Percentiles rank a stretch among this genome's conserved stretches.
phyloP scores from a whole-genome alignment of 306 rosid genomes.

The Cercis canadensis region DNA sequence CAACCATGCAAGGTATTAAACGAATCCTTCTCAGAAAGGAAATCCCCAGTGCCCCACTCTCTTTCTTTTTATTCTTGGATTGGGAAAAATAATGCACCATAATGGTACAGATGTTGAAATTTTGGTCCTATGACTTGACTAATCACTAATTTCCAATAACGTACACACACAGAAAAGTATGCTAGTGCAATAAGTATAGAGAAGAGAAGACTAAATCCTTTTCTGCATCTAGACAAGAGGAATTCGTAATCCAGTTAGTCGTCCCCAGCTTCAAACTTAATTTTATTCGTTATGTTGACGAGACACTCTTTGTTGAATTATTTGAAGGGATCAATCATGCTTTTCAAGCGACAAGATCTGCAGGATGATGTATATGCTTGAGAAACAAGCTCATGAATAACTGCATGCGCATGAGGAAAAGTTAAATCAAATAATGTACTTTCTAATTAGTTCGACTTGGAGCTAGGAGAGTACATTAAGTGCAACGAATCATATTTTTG shows the following conservation, averaged over 20 bases:
- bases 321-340: slow-evolving; percentile 18
- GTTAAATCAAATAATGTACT: slow-evolving; percentile 16
- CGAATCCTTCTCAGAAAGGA: neutral
- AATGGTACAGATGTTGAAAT: slow-evolving; percentile 42
- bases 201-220: slow-evolving; percentile 25
- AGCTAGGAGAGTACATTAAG: neutral
- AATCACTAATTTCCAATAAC: too few species aligned
- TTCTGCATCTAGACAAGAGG: slow-evolving; percentile 19
- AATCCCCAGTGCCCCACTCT: slow-evolving; percentile 35
- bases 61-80: slow-evolving; percentile 26
- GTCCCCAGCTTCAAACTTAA: slow-evolving; percentile 12
- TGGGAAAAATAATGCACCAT: slow-evolving; percentile 15
- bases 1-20: slow-evolving; percentile 18
- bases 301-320: slow-evolving; percentile 48
- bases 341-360: slow-evolving; percentile 41
- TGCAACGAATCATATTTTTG: neutral
- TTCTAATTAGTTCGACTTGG: neutral
- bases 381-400: slow-evolving; percentile 33
- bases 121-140: slow-evolving; percentile 15
- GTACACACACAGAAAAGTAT: slow-evolving; percentile 17
- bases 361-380: slow-evolving; percentile 16
- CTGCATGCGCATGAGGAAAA: slow-evolving; percentile 41
- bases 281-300: slow-evolving; percentile 30
- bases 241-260: slow-evolving; percentile 3
- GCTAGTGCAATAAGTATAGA: neutral